Evolutionary conservation across 2,329 filamentous ascomycete genomes (phyloP), one percentile per base, ranked within the genome.

Genomic region (Chrysoporthe cubensis): DNA sequence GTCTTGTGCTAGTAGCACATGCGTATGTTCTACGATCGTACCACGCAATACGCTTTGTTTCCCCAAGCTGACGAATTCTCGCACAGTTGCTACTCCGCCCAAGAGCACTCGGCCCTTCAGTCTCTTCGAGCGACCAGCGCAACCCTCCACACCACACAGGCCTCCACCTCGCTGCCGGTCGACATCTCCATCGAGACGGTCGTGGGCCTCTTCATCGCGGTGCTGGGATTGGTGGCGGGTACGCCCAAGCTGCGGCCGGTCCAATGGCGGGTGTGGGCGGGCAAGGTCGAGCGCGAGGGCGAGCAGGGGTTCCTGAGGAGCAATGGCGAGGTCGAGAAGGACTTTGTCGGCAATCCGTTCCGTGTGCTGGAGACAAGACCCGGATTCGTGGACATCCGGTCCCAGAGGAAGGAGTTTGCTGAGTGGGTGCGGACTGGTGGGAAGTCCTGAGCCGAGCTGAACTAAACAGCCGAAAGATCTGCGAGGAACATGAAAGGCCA

Each of bases 151-250:
- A 75, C 81, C 37, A 78, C 84, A 4, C 79, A 82, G 42, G 74
- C 80, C 26, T 75, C 80, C 16, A 74, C 79, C 67, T 82, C 85
- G 18, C 85, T 98, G 1, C 95, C 96, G 0, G 80, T 92, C 70
- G 96, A 99, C 76, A 96, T 99, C 74, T 88, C 89, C 48, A 85
- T 97, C 73, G 96, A 99, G 80, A 94, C 94, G 0, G 83, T 98
- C 18, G 78, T 91, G 56, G 92, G 94, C 1, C 90, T 96, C 5
- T 78, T 96, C 34, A 77, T 94, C n/a, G 85, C 97, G n/a, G 92
- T 90, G 65, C 77, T 93, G 0, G 96, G 95, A 54, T 88, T 98
- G 40, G 93, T 97, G 0, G 79, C 93, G 0, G 89, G 90, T 46
- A 91, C 92, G 3, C 90, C 92, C 14, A 87, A 88, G 57, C 83